Percentiles rank a stretch among this genome's conserved stretches.
These are phyloP conservation scores for Hebeloma cylindrosporum DNA, from an alignment of 768 basidiomycete species.

Conservation along the genomic window DNA sequence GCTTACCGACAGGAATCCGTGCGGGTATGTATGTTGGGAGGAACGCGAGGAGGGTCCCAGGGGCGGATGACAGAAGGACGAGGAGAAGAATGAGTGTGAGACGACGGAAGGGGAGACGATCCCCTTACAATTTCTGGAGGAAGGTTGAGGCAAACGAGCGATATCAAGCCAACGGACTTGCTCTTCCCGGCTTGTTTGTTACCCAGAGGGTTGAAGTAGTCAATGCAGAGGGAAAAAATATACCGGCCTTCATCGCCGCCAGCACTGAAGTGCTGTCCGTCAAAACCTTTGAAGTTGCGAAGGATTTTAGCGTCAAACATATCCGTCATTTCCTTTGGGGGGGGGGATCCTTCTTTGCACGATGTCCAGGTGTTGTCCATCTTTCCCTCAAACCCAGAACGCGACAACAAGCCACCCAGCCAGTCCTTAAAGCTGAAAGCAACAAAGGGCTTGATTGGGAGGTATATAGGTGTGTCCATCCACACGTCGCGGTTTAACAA, in stretches of 20 bases:
- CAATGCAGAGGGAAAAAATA: slow-evolving; percentile 31
- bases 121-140: too few species aligned
- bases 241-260: slow-evolving; percentile 20
- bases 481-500: slow-evolving; percentile 5
- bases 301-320: slow-evolving; percentile 29
- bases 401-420: slow-evolving; percentile 24
- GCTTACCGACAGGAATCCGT: too few species aligned
- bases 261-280: slow-evolving; percentile 24
- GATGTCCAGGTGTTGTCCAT: slow-evolving; percentile 22
- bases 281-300: slow-evolving; percentile 22
- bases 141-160: slow-evolving; percentile 36
- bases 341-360: slow-evolving; percentile 4
- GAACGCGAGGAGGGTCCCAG: too few species aligned
- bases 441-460: slow-evolving; percentile 22
- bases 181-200: slow-evolving; percentile 30
- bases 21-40: too few species aligned
- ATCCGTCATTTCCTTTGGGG: slow-evolving; percentile 12
- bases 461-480: not conserved
- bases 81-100: too few species aligned
- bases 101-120: too few species aligned
- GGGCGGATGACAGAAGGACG: too few species aligned
- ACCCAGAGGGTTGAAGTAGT: slow-evolving; percentile 38
- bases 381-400: slow-evolving; percentile 24
- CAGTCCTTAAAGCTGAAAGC: slow-evolving; percentile 25
- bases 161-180: slow-evolving; percentile 27